Evolutionary conservation across 805 yeast genomes (phyloP).

Genomic region (Saccharomycopsis sp.): DNA sequence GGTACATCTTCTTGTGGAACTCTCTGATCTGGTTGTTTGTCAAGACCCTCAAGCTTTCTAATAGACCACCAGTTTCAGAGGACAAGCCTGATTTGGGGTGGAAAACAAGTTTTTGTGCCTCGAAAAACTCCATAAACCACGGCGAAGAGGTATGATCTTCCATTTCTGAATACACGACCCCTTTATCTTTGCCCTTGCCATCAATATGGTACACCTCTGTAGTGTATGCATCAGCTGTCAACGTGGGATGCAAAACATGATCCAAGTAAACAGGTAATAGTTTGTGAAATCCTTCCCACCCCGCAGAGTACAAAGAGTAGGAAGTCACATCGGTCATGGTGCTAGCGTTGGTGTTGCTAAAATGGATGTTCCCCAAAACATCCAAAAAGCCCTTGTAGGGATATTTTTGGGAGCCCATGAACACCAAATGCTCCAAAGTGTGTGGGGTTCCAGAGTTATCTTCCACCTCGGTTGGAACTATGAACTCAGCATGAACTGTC

Average conservation of each 20-base stretch:
- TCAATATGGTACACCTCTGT: slow-evolving; percentile 96
- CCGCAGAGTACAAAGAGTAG: slow-evolving; percentile 84
- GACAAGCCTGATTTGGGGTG: slow-evolving; percentile 63
- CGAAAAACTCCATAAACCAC: slow-evolving; percentile 54
- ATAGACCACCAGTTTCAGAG: slow-evolving; percentile 89
- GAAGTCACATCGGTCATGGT: slow-evolving; percentile 94
- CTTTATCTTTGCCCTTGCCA: slow-evolving; percentile 83
- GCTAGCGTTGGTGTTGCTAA: slow-evolving; percentile 92
- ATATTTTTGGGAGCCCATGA: slow-evolving; percentile 84
- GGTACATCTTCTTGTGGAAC: slow-evolving; percentile 64
- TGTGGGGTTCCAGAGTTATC: slow-evolving; percentile 93
- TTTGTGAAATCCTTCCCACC: slow-evolving; percentile 88
- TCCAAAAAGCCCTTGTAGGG: slow-evolving; percentile 92
- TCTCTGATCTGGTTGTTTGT: slow-evolving; percentile 64
- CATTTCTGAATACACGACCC: slow-evolving; percentile 97
- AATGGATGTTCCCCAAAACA: slow-evolving; percentile 72
- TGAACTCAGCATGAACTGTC: slow-evolving; percentile 85
- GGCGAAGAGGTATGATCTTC: slow-evolving; percentile 81
- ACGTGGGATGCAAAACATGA: slow-evolving; percentile 74
- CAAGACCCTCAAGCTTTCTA: slow-evolving; percentile 64
- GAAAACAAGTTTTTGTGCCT: slow-evolving; percentile 50
- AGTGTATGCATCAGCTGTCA: slow-evolving; percentile 81
- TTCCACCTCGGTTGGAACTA: slow-evolving; percentile 86
- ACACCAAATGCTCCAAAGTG: slow-evolving; percentile 86
- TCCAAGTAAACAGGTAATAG: slow-evolving; percentile 85